Percentiles rank a stretch among this genome's conserved stretches.
phyloP scores from a whole-genome alignment of 352 stramenopile species.

The Phytopythium vexans region DNA sequence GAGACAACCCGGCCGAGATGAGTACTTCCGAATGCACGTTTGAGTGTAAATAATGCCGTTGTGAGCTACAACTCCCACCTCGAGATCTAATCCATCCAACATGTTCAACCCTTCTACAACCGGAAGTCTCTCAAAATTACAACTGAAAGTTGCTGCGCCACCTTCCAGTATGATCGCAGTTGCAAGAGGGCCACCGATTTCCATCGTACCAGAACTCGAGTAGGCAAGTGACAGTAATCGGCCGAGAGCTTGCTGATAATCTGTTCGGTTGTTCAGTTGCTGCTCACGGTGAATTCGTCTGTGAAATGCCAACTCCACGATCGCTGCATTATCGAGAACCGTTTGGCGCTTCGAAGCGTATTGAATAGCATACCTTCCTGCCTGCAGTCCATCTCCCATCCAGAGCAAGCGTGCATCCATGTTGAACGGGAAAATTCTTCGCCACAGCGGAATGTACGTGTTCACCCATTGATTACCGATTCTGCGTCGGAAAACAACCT shows the following conservation, averaged over 20 bases:
- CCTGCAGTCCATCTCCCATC: constrained; percentile 12
- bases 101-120: constrained; percentile 15
- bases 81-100: constrained; percentile 8
- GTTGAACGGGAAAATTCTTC: constrained; percentile 24
- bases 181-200: constrained; percentile 18
- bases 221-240: constrained; percentile 16
- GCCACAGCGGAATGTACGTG: constrained; percentile 13
- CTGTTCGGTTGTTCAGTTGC: not conserved
- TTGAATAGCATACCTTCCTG: constrained; percentile 12
- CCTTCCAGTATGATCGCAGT: constrained; percentile 13
- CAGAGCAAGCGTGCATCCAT: constrained; percentile 21
- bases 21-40: constrained; percentile 16
- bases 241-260: constrained; percentile 10
- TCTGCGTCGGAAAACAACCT: constrained; percentile 11
- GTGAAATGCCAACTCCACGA: constrained; percentile 19
- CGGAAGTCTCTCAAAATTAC: constrained; percentile 14
- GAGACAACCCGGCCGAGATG: constrained; percentile 5
- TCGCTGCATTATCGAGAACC: constrained; percentile 17
- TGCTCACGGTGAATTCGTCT: constrained; percentile 9
- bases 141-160: constrained; percentile 13
- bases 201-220: constrained; percentile 16
- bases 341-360: constrained; percentile 17
- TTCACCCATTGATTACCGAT: constrained; percentile 27
- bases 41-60: constrained; percentile 6
- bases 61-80: constrained; percentile 10